A percentile compares a stretch with the other conserved stretches of the same genome.
phyloP scores from a whole-genome alignment of 2,329 filamentous ascomycete species.

The Fusarium mundagurra region DNA sequence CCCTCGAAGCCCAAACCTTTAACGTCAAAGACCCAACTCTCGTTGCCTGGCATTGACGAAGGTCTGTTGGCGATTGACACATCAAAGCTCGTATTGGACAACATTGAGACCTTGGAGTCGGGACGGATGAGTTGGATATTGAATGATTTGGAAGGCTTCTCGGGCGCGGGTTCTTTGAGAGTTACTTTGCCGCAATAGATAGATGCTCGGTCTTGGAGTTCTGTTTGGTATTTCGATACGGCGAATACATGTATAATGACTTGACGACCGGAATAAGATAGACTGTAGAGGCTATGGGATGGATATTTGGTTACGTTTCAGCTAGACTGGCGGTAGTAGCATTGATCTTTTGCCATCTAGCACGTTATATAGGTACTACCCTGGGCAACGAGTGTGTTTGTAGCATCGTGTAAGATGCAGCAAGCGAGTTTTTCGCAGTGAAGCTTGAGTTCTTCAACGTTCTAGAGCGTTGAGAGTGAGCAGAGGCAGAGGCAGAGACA shows the following conservation, averaged over 20 bases:
- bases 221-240: not conserved
- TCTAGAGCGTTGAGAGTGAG: too few species aligned
- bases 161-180: slow-evolving; percentile 30
- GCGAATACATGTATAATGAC: not conserved
- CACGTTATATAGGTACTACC: not conserved
- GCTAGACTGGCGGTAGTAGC: not conserved
- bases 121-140: slow-evolving; percentile 35
- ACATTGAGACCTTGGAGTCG: slow-evolving; percentile 16
- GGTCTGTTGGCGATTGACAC: not conserved
- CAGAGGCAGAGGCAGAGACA: not conserved
- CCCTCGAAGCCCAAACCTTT: not conserved
- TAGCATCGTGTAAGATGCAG: not conserved
- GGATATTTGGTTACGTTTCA: not conserved
- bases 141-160: slow-evolving; percentile 41
- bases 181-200: not conserved
- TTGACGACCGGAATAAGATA: not conserved
- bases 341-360: not conserved
- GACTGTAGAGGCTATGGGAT: not conserved
- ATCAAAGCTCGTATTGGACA: not conserved
- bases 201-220: not conserved
- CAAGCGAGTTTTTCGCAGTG: not conserved
- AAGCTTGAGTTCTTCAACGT: not conserved
- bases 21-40: slow-evolving; percentile 20
- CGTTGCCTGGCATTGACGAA: slow-evolving; percentile 15
- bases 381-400: not conserved